Conservation (phyloP, 768 basidiomycete genomes). For the Mycena venus region DNA sequence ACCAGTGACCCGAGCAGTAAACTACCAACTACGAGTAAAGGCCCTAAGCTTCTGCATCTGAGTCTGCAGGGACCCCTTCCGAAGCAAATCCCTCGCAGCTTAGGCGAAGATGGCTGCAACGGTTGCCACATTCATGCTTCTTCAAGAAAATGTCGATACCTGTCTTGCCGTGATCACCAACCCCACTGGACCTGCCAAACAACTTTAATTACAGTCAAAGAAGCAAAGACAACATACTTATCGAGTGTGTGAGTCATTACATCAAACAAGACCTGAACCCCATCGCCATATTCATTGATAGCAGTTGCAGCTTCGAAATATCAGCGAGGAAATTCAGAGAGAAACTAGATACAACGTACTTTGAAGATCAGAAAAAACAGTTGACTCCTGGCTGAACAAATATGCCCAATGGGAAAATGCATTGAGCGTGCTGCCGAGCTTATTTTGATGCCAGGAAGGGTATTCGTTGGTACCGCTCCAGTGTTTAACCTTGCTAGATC, state of each 20-base stretch:
- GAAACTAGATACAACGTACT: not conserved
- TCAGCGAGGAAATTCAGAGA: not conserved
- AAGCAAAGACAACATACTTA: not conserved
- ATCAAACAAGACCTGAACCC: not conserved
- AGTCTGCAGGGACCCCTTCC: no score
- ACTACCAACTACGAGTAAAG: no score
- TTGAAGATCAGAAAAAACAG: not conserved
- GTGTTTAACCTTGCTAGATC: conserved; percentile 14
- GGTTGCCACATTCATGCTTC: not conserved
- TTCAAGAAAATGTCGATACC: not conserved
- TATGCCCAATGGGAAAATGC: conserved; percentile 16
- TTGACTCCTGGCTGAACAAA: not conserved
- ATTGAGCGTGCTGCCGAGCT: not conserved
- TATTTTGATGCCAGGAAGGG: conserved; percentile 2
- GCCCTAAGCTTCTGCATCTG: no score
- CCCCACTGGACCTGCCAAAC: not conserved
- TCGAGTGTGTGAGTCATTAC: not conserved
- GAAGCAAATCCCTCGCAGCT: no score
- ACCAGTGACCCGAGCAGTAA: no score
- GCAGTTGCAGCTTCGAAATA: not conserved
- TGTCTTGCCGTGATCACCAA: not conserved
- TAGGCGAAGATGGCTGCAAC: no score
- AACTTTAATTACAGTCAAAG: no score
- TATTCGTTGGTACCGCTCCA: conserved; percentile 25
- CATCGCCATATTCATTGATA: not conserved